Evolutionary conservation across 1,284 basidiomycete genomes (phyloP), one percentile per base, ranked within the genome.

Genomic region (Boletus semigastroideus): DNA sequence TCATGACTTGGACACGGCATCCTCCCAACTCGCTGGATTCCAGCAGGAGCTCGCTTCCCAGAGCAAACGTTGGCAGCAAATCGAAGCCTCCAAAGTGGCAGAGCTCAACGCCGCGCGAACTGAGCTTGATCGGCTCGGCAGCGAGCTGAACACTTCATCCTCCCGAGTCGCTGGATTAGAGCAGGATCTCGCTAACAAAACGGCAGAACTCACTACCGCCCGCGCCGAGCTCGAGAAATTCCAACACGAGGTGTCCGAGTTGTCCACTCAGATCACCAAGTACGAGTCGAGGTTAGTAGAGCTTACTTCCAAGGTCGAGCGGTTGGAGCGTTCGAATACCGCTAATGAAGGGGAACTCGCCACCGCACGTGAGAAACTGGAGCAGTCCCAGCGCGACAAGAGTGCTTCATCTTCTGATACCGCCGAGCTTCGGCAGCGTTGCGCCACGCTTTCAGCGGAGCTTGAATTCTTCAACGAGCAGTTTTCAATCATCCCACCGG

Each of bases 211-310:
- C 14, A 36, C 11, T 2, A 6, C 12, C 14, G 14, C n/a, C 27
- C 40, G 12, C 17, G 38, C 22, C 9, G 53, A 46, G 1, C 48
- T 56, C 16, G 31, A 45, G 1, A 12, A 42, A 13, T 48, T 55
- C 28, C 54, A 9, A n/a, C 42, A 7, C 11, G 47, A 52, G 13
- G 20, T 52, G 2, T 12, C 25, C 6, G 7, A 6, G 5, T 38
- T 50, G 14, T 56, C 46, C 16, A 16, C 34, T 14, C 40, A 42
- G 19, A 28, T 56, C 7, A 8, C 1, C n/a, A 48, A 38, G 8
- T 34, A 25, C 22, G 19, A 34, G 20, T n/a, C 19, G 11, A 31
- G 36, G 28, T 39, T 16, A 2, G 11, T n/a, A 13, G 20, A 36
- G n/a, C 43, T 46, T 4, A 27, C 42, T 17, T 53, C 36, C n/a